Conservation (phyloP, 2,329 filamentous ascomycete genomes). For the Orbilia ellipsospora region DNA sequence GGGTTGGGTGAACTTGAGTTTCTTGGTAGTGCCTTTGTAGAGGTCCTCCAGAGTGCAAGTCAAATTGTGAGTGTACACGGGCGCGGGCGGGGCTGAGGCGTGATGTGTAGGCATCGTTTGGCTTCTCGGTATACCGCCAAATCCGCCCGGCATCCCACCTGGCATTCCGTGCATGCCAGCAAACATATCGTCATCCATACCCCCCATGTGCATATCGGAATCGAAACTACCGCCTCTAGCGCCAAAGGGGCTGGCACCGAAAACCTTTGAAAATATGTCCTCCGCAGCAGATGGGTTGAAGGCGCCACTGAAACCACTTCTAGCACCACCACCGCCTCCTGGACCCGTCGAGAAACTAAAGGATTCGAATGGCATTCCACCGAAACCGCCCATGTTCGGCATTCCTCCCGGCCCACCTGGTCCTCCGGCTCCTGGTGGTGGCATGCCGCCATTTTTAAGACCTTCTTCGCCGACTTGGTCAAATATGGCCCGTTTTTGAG, state of each 20-base stretch:
- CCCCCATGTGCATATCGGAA: slow-evolving; percentile 50
- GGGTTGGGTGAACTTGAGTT: slow-evolving; percentile 96
- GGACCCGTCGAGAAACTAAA: slow-evolving; percentile 37
- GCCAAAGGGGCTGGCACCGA: slow-evolving; percentile 28
- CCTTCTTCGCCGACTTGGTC: slow-evolving; percentile 94
- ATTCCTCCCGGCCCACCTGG: slow-evolving; percentile 73
- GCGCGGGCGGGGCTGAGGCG: background rate
- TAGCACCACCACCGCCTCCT: slow-evolving; percentile 74
- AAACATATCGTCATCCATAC: slow-evolving; percentile 53
- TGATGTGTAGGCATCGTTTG: slow-evolving; percentile 40
- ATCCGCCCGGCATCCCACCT: slow-evolving; percentile 33
- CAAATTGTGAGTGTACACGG: slow-evolving; percentile 87
- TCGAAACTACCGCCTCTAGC: slow-evolving; percentile 14
- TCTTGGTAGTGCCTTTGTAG: slow-evolving; percentile 79
- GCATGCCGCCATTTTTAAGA: slow-evolving; percentile 77
- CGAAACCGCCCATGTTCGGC: slow-evolving; percentile 73
- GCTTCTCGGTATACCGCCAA: slow-evolving; percentile 40
- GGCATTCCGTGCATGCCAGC: slow-evolving; percentile 45
- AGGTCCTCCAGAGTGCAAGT: slow-evolving; percentile 96
- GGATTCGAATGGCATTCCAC: slow-evolving; percentile 70
- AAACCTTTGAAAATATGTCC: slow-evolving; percentile 47
- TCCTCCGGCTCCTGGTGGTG: slow-evolving; percentile 17
- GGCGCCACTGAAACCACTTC: slow-evolving; percentile 76
- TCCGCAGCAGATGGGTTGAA: slow-evolving; percentile 51
- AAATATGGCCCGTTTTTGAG: slow-evolving; percentile 74